phyloP scores from a whole-genome alignment of 1,284 basidiomycete genomes.

The Puccinia hordei region DNA sequence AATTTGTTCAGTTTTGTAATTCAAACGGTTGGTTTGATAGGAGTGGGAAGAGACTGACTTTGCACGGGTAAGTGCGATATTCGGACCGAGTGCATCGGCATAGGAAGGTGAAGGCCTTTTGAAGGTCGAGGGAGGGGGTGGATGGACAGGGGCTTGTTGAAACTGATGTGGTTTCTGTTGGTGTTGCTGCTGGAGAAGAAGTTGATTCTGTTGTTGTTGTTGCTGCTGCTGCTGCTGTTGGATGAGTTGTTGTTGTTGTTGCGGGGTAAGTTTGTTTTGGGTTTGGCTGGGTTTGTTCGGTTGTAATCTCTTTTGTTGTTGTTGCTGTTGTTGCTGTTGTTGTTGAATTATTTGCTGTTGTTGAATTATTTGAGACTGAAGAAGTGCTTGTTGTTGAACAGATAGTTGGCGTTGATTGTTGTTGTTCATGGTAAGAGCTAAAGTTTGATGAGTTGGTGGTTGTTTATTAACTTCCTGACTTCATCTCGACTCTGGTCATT shows the following conservation, averaged over 20 bases:
- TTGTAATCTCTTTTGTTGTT: slow-evolving; percentile 1
- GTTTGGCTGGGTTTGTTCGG: neutral
- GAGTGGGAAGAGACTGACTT: slow-evolving; percentile 30
- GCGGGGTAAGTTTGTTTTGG: slow-evolving; percentile 17
- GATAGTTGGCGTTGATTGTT: neutral
- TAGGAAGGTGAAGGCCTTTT: slow-evolving; percentile 31
- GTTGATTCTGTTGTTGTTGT: neutral
- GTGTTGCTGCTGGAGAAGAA: neutral
- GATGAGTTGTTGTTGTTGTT: slow-evolving; percentile 13
- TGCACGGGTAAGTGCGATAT: slow-evolving; percentile 22
- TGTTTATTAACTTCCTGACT: too few species aligned
- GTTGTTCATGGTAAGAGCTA: neutral
- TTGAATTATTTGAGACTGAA: slow-evolving; percentile 4
- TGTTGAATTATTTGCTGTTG: slow-evolving; percentile 7
- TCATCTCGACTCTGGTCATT: too few species aligned
- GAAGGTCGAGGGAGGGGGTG: slow-evolving; percentile 8
- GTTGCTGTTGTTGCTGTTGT: neutral
- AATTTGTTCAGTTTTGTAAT: too few species aligned
- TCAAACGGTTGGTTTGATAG: too few species aligned
- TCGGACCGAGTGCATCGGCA: slow-evolving; percentile 34
- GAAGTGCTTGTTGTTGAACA: neutral
- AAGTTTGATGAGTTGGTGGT: too few species aligned
- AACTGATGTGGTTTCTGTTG: slow-evolving; percentile 15
- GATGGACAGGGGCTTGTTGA: neutral
- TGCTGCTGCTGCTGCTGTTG: slow-evolving; percentile 26